Evolutionary conservation across 371 early-diverging fungal genomes (phyloP).

Genomic region (Nosema bombycis): DNA sequence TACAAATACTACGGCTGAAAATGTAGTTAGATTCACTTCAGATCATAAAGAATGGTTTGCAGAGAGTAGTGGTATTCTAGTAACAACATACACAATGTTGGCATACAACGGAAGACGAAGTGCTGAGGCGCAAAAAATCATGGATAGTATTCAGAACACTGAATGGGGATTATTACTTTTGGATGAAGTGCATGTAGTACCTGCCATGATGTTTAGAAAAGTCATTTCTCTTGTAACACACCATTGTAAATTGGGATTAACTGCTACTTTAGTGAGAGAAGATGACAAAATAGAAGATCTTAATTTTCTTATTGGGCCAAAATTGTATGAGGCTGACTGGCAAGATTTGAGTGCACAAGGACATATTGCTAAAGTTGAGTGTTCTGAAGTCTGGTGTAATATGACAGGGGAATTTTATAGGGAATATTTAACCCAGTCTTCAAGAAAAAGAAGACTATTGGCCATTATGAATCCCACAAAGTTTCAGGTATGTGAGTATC

Average conservation of each 20-base stretch:
- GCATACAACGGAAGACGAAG: slow-evolving; percentile 85
- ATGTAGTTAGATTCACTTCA: slow-evolving; percentile 89
- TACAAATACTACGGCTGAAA: slow-evolving; percentile 80
- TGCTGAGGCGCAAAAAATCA: slow-evolving; percentile 85
- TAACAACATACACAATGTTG: slow-evolving; percentile 96
- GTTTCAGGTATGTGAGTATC: slow-evolving; percentile 88
- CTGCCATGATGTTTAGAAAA: slow-evolving; percentile 93
- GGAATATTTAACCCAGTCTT: slow-evolving; percentile 72
- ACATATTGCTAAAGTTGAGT: slow-evolving; percentile 91
- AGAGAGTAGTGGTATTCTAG: slow-evolving; percentile 76
- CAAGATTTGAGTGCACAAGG: slow-evolving; percentile 90
- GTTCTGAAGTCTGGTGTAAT: slow-evolving; percentile 96
- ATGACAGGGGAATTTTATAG: slow-evolving; percentile 95
- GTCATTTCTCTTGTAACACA: slow-evolving; percentile 86
- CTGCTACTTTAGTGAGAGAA: slow-evolving; percentile 95
- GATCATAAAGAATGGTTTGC: slow-evolving; percentile 76
- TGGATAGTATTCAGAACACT: slow-evolving; percentile 78
- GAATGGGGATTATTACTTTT: slow-evolving; percentile 96
- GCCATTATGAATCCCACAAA: slow-evolving; percentile 96
- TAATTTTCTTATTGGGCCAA: slow-evolving; percentile 97
- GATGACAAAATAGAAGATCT: slow-evolving; percentile 97
- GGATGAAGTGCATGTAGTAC: slow-evolving; percentile 98
- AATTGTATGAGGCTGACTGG: slow-evolving; percentile 99
- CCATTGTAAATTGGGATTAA: slow-evolving; percentile 92
- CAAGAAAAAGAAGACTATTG: slow-evolving; percentile 71